These are phyloP conservation scores for Teunomyces pallodes DNA, from an alignment of 805 yeast genomes.

Conservation along the genomic window DNA sequence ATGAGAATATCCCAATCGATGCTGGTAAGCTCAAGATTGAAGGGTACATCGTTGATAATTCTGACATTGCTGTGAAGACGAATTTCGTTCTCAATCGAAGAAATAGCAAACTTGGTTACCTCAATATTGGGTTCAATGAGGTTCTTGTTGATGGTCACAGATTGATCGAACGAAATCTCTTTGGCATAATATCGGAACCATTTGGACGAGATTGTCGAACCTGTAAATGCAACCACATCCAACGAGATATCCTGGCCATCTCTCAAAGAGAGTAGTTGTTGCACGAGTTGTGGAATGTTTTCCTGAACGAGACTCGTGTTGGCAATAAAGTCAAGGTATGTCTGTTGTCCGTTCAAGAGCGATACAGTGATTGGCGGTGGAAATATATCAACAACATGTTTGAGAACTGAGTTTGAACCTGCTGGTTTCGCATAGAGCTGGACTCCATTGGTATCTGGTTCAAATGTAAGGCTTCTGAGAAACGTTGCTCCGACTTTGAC, in stretches of 20 bases:
- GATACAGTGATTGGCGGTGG: conserved; percentile 25
- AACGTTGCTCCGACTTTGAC: conserved; percentile 20
- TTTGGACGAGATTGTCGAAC: conserved; percentile 16
- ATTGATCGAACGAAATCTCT: conserved; percentile 14
- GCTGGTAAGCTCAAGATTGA: conserved; percentile 15
- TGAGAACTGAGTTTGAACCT: conserved; percentile 7
- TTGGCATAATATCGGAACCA: conserved; percentile 15
- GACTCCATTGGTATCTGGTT: conserved; percentile 16
- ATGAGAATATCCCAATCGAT: conserved; percentile 29
- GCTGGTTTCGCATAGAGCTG: conserved; percentile 17
- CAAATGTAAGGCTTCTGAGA: conserved; percentile 22
- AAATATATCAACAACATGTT: conserved; percentile 22
- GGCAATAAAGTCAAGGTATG: conserved; percentile 23
- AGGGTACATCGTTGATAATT: conserved; percentile 14
- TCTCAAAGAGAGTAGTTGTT: conserved; percentile 11
- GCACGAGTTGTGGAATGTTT: conserved; percentile 13
- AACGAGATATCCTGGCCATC: conserved; percentile 15
- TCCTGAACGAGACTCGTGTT: conserved; percentile 18
- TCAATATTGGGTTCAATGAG: conserved; percentile 14
- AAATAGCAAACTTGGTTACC: conserved; percentile 12
- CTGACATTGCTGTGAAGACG: conserved; percentile 9
- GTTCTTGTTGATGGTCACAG: conserved; percentile 6
- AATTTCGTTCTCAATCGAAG: conserved; percentile 8
- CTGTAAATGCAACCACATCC: conserved; percentile 20
- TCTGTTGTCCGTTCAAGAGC: conserved; percentile 16